phyloP scores from a whole-genome alignment of 108 stramenopile genomes.

The Skeletonema grethae region DNA sequence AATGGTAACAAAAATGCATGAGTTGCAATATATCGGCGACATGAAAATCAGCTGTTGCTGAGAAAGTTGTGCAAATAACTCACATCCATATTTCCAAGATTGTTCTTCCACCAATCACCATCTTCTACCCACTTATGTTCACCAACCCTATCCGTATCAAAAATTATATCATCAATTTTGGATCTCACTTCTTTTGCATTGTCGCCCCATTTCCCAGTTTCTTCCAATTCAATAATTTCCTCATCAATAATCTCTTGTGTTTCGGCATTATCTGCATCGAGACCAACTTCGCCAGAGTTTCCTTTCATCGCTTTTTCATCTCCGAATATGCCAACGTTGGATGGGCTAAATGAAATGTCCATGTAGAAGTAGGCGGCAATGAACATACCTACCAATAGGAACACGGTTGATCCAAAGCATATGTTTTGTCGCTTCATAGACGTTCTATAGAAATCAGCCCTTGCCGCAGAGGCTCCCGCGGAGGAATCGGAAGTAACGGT shows the following conservation, averaged over 20 bases:
- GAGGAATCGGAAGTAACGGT: slow-evolving; percentile 10
- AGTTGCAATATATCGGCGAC: neutral
- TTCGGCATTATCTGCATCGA: slow-evolving; percentile 54
- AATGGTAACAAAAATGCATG: neutral
- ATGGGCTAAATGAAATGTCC: slow-evolving; percentile 37
- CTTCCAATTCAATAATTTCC: slow-evolving; percentile 33
- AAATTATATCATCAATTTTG: slow-evolving; percentile 17
- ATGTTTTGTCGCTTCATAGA: slow-evolving; percentile 45
- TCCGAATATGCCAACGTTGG: slow-evolving; percentile 42
- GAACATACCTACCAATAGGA: slow-evolving; percentile 22
- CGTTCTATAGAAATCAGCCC: slow-evolving; percentile 14
- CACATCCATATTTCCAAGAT: slow-evolving; percentile 31
- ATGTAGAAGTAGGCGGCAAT: slow-evolving; percentile 44
- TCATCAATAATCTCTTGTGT: slow-evolving; percentile 40
- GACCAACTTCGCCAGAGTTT: slow-evolving; percentile 48
- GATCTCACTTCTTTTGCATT: slow-evolving; percentile 9
- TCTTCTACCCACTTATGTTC: slow-evolving; percentile 30
- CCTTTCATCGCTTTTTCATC: slow-evolving; percentile 38
- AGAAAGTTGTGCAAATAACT: neutral
- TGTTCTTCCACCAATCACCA: slow-evolving; percentile 40
- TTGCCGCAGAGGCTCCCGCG: slow-evolving; percentile 5
- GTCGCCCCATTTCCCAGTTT: slow-evolving; percentile 37
- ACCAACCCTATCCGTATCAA: slow-evolving; percentile 22
- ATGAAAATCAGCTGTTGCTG: no score
- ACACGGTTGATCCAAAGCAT: slow-evolving; percentile 40